A percentile compares a stretch with the other conserved stretches of the same genome.
phyloP scores from a whole-genome alignment of 1,284 basidiomycete species.

The Agroathelia rolfsii region DNA sequence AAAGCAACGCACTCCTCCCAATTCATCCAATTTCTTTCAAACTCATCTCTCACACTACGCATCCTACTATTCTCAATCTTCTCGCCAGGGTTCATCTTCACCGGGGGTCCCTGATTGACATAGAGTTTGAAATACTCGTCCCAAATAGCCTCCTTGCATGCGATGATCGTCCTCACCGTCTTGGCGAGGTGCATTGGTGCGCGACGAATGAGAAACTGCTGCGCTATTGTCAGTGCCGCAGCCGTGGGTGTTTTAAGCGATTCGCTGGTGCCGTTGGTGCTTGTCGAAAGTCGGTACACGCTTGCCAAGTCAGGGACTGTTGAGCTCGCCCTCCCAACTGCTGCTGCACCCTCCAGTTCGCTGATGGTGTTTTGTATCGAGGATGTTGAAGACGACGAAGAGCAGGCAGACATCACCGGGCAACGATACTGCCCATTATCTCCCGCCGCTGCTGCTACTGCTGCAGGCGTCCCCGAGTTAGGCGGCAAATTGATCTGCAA shows the following conservation, averaged over 20 bases:
- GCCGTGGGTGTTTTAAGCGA: slow-evolving; percentile 4
- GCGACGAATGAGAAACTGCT: slow-evolving; percentile 18
- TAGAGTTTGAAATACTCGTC: slow-evolving; percentile 46
- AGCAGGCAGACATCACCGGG: too few relatives aligned
- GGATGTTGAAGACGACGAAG: too few relatives aligned
- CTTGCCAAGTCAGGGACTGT: too few relatives aligned
- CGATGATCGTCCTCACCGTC: slow-evolving; percentile 40
- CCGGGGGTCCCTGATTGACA: slow-evolving; percentile 24
- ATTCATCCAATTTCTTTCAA: slow-evolving; percentile 54
- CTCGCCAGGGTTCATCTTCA: slow-evolving; percentile 3
- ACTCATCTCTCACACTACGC: slow-evolving; percentile 42
- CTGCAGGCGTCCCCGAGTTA: slow-evolving; percentile 23
- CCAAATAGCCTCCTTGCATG: slow-evolving; percentile 65
- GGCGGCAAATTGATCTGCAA: slow-evolving; percentile 48
- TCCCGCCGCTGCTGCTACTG: slow-evolving; percentile 9
- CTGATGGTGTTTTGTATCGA: slow-evolving; percentile 9
- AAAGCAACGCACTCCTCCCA: slow-evolving; percentile 51
- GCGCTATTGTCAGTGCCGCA: slow-evolving; percentile 10
- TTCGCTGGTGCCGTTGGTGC: not conserved
- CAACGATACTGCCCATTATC: too few relatives aligned
- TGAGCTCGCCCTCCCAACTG: too few relatives aligned
- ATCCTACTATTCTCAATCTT: slow-evolving; percentile 10
- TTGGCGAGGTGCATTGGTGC: slow-evolving; percentile 54
- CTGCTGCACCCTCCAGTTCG: too few relatives aligned
- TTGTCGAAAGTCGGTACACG: too few relatives aligned